A percentile compares a stretch with the other conserved stretches of the same genome.
These are phyloP conservation scores for Mycena kentingensis DNA, from an alignment of 768 basidiomycete species.

Conservation along the genomic window DNA sequence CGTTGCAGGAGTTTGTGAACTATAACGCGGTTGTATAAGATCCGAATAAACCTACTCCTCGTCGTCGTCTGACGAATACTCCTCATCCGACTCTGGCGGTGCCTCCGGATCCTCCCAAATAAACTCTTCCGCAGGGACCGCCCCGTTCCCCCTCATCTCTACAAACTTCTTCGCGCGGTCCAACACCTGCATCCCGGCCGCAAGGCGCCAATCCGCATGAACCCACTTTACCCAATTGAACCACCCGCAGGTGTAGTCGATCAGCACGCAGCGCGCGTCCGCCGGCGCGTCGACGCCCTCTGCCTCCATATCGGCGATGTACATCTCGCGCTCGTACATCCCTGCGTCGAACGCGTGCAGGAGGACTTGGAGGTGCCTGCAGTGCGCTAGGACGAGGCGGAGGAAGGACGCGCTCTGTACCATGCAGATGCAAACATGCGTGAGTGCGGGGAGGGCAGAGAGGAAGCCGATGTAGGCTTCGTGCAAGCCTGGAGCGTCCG, in stretches of 20 bases:
- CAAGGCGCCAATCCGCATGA: neutral
- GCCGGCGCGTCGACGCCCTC: too few species aligned
- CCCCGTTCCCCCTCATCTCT: too few species aligned
- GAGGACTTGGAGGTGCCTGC: neutral
- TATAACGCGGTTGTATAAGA: too few species aligned
- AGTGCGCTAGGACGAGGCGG: neutral
- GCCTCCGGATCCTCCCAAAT: too few species aligned
- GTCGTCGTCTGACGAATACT: too few species aligned
- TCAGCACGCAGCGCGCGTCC: neutral
- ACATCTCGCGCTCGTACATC: neutral
- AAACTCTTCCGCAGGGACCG: too few species aligned
- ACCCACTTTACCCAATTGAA: neutral
- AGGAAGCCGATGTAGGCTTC: neutral
- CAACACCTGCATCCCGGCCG: neutral
- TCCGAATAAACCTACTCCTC: too few species aligned
- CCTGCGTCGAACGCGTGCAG: slow-evolving; percentile 1
- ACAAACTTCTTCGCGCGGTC: neutral
- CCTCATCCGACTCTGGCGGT: too few species aligned
- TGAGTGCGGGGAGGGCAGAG: neutral
- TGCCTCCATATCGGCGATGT: neutral
- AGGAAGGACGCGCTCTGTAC: neutral
- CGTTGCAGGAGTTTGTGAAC: slow-evolving; percentile 73
- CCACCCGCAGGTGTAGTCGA: neutral
- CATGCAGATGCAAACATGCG: neutral
- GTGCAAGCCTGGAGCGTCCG: neutral